Evolutionary conservation across 73 alveolate genomes (phyloP).

Genomic region (Tetrahymena malaccensis): DNA sequence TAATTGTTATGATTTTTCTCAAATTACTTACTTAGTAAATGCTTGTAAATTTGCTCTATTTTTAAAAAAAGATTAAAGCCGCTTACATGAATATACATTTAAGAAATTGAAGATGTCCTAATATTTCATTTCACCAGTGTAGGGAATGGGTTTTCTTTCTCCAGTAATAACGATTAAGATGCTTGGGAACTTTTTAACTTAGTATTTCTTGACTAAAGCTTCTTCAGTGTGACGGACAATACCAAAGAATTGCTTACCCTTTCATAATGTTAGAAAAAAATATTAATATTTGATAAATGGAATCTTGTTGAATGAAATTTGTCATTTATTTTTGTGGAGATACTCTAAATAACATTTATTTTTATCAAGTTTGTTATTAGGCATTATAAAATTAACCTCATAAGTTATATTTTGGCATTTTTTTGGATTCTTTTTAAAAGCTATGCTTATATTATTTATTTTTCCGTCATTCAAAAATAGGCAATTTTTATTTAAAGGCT

Average conservation of each 20-base stretch:
- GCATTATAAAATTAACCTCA: no score
- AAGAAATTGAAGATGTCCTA: conserved; percentile 76
- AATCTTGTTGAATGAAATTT: no score
- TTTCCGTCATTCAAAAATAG: background rate
- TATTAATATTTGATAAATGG: background rate
- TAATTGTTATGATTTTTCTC: no score
- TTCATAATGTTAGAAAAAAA: background rate
- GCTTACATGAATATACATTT: conserved; percentile 54
- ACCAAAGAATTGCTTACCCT: conserved; percentile 86
- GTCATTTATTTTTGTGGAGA: background rate
- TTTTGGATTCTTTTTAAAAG: no score
- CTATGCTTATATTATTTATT: no score
- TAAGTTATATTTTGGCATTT: no score
- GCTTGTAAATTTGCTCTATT: no score
- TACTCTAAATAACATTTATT: background rate
- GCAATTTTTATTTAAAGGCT: background rate
- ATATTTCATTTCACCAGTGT: conserved; percentile 85
- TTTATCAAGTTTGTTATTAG: no score
- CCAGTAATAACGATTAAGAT: conserved; percentile 62
- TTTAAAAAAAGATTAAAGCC: no score
- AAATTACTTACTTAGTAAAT: no score
- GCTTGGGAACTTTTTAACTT: conserved; percentile 82
- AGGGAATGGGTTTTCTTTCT: conserved; percentile 75
- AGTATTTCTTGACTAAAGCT: conserved; percentile 72
- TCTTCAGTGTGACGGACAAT: conserved; percentile 71